Conservation (phyloP, 768 basidiomycete species). For the Rhodotorula babjevae region DNA sequence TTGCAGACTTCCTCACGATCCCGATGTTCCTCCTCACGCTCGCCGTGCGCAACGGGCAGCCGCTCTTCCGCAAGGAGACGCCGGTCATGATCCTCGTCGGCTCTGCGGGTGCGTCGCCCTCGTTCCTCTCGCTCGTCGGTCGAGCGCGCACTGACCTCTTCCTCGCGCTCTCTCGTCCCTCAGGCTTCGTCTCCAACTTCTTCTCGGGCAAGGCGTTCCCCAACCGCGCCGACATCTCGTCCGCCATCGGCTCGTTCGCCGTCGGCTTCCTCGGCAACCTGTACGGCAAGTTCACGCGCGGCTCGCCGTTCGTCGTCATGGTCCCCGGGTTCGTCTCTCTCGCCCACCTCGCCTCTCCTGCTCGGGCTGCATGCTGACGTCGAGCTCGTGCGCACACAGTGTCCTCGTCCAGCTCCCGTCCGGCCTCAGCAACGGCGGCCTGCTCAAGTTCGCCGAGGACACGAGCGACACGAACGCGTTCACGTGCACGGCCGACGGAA, state of each 20-base stretch:
- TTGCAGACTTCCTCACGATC: conserved; percentile 64
- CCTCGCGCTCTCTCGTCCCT: conserved; percentile 52
- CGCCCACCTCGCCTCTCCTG: background rate
- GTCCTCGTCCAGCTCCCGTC: conserved; percentile 81
- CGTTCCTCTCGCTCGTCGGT: background rate
- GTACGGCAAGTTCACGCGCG: conserved; percentile 67
- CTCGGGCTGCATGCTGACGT: conserved; percentile 12
- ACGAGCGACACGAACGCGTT: conserved; percentile 3
- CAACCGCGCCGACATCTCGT: conserved; percentile 59
- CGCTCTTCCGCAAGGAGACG: conserved; percentile 48
- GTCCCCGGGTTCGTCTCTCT: conserved; percentile 54
- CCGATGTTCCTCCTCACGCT: conserved; percentile 65
- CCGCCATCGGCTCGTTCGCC: conserved; percentile 73
- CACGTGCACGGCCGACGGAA: background rate
- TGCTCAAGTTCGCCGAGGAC: conserved; percentile 63
- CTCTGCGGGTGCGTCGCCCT: conserved; percentile 9
- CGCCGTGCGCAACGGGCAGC: conserved; percentile 58
- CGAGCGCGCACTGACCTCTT: conserved; percentile 47
- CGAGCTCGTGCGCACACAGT: conserved; percentile 10
- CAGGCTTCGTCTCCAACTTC: conserved; percentile 76
- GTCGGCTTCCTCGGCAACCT: conserved; percentile 75
- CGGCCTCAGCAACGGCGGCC: conserved; percentile 71
- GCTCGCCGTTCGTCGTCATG: conserved; percentile 74
- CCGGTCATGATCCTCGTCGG: conserved; percentile 49
- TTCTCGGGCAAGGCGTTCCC: conserved; percentile 53